A percentile compares a stretch with the other conserved stretches of the same genome.
phyloP scores from a whole-genome alignment of 768 basidiomycete species.

The Phlegmacium glaucopus region DNA sequence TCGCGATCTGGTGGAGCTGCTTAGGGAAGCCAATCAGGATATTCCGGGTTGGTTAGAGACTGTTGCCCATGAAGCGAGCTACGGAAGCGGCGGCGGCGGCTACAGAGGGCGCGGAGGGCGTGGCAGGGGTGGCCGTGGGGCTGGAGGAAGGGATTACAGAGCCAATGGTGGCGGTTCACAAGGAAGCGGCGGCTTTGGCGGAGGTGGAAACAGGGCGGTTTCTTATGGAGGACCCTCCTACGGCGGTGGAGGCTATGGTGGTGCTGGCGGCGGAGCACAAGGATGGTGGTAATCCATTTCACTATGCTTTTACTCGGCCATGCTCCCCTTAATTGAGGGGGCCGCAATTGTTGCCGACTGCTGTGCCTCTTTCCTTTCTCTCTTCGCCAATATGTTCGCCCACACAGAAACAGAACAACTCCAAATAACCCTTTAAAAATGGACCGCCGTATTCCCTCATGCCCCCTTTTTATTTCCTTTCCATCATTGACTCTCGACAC shows the following conservation, averaged over 20 bases:
- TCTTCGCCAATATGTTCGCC: slow-evolving; percentile 2
- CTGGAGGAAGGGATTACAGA: slow-evolving; percentile 33
- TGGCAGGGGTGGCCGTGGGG: slow-evolving; percentile 48
- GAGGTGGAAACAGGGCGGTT: slow-evolving; percentile 12
- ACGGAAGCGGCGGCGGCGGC: slow-evolving; percentile 53
- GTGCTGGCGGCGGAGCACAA: slow-evolving; percentile 28
- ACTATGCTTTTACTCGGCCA: slow-evolving; percentile 5
- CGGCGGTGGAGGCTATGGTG: slow-evolving; percentile 24
- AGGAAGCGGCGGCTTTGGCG: slow-evolving; percentile 29
- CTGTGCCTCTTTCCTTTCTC: slow-evolving; percentile 6
- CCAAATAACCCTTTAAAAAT: slow-evolving; percentile 27
- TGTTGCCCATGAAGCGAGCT: slow-evolving; percentile 77
- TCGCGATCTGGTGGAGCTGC: slow-evolving; percentile 86
- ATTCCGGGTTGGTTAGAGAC: slow-evolving; percentile 90
- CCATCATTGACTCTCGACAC: slow-evolving; percentile 14
- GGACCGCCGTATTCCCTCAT: slow-evolving; percentile 10
- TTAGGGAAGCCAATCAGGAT: slow-evolving; percentile 95
- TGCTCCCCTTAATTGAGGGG: slow-evolving; percentile 8
- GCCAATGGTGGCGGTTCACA: slow-evolving; percentile 20
- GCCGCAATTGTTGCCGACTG: slow-evolving; percentile 9
- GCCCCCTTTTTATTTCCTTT: slow-evolving; percentile 2
- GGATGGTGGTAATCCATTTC: slow-evolving; percentile 45
- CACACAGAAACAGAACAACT: slow-evolving; percentile 29
- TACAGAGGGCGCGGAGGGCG: slow-evolving; percentile 61
- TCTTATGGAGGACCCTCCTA: slow-evolving; percentile 24